Evolutionary conservation across 2,329 filamentous ascomycete genomes (phyloP).

Genomic region (Xylariomycetidae sp.): DNA sequence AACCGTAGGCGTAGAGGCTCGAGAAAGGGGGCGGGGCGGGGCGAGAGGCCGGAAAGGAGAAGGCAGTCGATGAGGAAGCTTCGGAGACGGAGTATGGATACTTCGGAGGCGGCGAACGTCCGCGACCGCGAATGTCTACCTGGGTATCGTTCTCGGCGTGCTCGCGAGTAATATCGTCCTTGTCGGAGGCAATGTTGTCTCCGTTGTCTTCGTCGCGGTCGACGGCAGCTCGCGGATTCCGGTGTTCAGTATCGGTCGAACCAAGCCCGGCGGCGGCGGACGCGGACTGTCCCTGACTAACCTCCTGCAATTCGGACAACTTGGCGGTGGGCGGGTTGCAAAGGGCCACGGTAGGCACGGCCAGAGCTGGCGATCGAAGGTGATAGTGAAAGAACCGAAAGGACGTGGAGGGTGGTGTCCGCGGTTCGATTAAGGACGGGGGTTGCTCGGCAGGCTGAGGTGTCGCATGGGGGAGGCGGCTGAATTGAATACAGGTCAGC

Average conservation of each 20-base stretch:
- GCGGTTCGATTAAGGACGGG: slow-evolving; percentile 18
- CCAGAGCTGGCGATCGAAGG: slow-evolving; percentile 11
- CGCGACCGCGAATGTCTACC: slow-evolving; percentile 28
- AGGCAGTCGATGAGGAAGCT: slow-evolving; percentile 40
- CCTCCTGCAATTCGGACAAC: slow-evolving; percentile 41
- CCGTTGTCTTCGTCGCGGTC: slow-evolving; percentile 14
- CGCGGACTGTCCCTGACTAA: slow-evolving; percentile 38
- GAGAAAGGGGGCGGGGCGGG: slow-evolving; percentile 53
- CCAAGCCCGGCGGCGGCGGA: slow-evolving; percentile 36
- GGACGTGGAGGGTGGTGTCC: slow-evolving; percentile 14
- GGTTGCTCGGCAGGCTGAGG: slow-evolving; percentile 16
- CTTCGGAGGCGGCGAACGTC: slow-evolving; percentile 51
- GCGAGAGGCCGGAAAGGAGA: slow-evolving; percentile 25
- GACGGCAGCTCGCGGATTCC: slow-evolving; percentile 17
- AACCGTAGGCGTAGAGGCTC: slow-evolving; percentile 45
- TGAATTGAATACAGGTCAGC: slow-evolving; percentile 13
- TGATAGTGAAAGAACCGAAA: no score
- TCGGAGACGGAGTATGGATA: slow-evolving; percentile 56
- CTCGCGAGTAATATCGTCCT: no score
- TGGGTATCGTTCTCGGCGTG: slow-evolving; percentile 18
- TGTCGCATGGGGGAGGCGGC: slow-evolving; percentile 12
- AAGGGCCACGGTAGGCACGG: slow-evolving; percentile 2
- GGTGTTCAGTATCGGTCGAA: slow-evolving; percentile 18
- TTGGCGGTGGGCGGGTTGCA: slow-evolving; percentile 30
- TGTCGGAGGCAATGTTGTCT: no score